Evolutionary conservation across 352 stramenopile species (phyloP).

Genomic region (Globisporangium lucens): DNA sequence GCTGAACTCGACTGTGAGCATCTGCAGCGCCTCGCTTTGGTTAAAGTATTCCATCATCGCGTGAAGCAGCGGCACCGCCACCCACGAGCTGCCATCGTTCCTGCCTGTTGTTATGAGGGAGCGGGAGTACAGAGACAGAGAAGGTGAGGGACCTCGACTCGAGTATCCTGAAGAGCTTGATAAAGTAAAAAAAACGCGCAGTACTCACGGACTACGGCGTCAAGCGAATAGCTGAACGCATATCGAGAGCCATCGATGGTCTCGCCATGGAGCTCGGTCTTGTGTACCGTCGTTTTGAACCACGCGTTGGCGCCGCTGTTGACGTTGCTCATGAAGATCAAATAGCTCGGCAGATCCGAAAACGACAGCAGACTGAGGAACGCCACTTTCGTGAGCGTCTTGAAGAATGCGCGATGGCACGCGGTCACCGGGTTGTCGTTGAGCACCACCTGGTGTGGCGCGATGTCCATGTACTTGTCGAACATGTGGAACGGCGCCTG

Average conservation of each 20-base stretch:
- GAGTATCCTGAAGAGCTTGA: background rate
- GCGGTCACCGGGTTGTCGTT: constrained; percentile 28
- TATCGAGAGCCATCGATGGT: constrained; percentile 20
- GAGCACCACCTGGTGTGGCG: constrained; percentile 16
- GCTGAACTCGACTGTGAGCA: constrained; percentile 31
- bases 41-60: constrained; percentile 27
- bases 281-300: constrained; percentile 24
- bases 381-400: constrained; percentile 28
- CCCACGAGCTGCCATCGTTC: constrained; percentile 34
- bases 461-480: constrained; percentile 26
- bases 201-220: constrained; percentile 18
- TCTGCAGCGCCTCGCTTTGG: constrained; percentile 5
- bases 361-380: constrained; percentile 25
- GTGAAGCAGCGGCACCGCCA: constrained; percentile 24
- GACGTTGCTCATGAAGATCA: constrained; percentile 35
- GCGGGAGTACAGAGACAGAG: background rate
- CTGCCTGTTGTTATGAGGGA: constrained; percentile 15
- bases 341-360: constrained; percentile 23
- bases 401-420: constrained; percentile 40
- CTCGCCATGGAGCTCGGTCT: constrained; percentile 24
- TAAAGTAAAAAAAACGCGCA: background rate
- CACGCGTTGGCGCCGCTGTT: constrained; percentile 29
- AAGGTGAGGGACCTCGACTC: background rate
- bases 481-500: constrained; percentile 25
- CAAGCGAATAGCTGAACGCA: constrained; percentile 22